These are phyloP conservation scores for Fusarium duplospermum DNA, from an alignment of 2,329 filamentous ascomycete genomes.

Conservation along the genomic window DNA sequence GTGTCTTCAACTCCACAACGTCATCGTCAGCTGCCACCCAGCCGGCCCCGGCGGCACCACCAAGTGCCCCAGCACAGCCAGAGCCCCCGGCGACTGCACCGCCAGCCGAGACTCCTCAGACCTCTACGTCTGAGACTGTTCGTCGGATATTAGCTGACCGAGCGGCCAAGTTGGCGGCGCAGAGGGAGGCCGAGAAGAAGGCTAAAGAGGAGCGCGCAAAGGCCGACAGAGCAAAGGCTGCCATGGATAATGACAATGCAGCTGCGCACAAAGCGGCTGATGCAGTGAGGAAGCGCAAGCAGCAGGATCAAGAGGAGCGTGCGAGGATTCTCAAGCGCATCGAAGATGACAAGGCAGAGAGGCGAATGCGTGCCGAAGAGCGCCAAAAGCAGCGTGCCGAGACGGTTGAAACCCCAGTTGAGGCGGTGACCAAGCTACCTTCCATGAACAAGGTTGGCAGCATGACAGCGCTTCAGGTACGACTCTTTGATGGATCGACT, in stretches of 20 bases:
- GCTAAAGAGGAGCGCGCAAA: slow-evolving; percentile 63
- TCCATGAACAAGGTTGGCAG: slow-evolving; percentile 44
- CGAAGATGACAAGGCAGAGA: slow-evolving; percentile 78
- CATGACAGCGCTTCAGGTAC: slow-evolving; percentile 74
- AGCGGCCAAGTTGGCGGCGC: slow-evolving; percentile 56
- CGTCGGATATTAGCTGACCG: slow-evolving; percentile 62
- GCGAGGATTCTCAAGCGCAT: slow-evolving; percentile 79
- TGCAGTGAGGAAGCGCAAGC: slow-evolving; percentile 71
- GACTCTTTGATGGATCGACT: slow-evolving; percentile 85
- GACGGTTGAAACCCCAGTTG: slow-evolving; percentile 45
- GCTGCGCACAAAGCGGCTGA: slow-evolving; percentile 61
- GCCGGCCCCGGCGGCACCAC: slow-evolving; percentile 26
- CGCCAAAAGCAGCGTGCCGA: slow-evolving; percentile 56
- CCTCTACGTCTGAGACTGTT: slow-evolving; percentile 49
- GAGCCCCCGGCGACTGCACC: slow-evolving; percentile 33
- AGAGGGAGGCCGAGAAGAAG: slow-evolving; percentile 58
- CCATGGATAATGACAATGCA: slow-evolving; percentile 45
- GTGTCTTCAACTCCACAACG: slow-evolving; percentile 47
- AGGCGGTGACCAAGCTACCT: slow-evolving; percentile 48
- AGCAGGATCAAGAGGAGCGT: slow-evolving; percentile 75
- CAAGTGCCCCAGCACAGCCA: slow-evolving; percentile 25
- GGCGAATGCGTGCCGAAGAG: slow-evolving; percentile 67
- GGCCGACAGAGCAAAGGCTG: slow-evolving; percentile 54
- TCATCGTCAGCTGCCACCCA: slow-evolving; percentile 24
- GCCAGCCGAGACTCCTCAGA: slow-evolving; percentile 27